Conservation (phyloP, 2,329 filamentous ascomycete genomes). For the Aureobasidium pullulans region DNA sequence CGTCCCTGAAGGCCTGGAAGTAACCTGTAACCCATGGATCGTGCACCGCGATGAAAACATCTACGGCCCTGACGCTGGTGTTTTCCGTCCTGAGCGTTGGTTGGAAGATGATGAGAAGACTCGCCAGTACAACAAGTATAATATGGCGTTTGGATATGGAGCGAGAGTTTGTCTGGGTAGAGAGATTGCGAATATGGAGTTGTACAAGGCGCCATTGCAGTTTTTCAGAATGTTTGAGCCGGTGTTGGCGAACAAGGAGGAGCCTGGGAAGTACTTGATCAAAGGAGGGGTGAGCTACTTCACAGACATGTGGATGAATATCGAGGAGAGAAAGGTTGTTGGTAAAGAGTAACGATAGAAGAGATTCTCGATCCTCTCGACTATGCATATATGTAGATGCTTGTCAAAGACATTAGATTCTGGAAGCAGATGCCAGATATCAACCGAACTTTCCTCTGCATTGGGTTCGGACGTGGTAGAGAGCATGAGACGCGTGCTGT, state of each 20-base stretch:
- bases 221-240: constrained; percentile 37
- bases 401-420: too few relatives aligned
- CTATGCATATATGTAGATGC: too few relatives aligned
- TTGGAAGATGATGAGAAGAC: constrained; percentile 33
- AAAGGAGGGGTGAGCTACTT: constrained; percentile 39
- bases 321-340: constrained; percentile 17
- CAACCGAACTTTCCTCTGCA: too few relatives aligned
- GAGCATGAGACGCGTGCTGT: too few relatives aligned
- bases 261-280: constrained; percentile 31
- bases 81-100: constrained; percentile 19
- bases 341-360: background rate
- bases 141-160: constrained; percentile 46
- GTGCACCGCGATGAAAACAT: constrained; percentile 16
- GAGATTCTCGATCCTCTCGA: too few relatives aligned
- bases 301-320: constrained; percentile 34
- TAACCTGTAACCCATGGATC: constrained; percentile 14
- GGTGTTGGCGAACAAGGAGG: constrained; percentile 23
- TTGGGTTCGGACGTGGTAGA: too few relatives aligned
- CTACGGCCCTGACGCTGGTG: constrained; percentile 23
- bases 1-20: constrained; percentile 18
- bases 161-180: constrained; percentile 42
- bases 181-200: constrained; percentile 47
- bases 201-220: constrained; percentile 40
- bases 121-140: constrained; percentile 36
- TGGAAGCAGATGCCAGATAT: too few relatives aligned